A percentile compares a stretch with the other conserved stretches of the same genome.
phyloP scores from a whole-genome alignment of 176 grass and related monocot species.

The Triticum aestivum region IWGSC_CS_RefSeq_v2.1 NC_057796.1:479218685-479219184 shows the following conservation, averaged over 20 bases:
- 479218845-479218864: conserved; percentile 61
- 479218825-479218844: conserved; percentile 40
- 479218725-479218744: conserved; percentile 67
- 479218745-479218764: conserved; percentile 49
- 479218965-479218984: conserved; percentile 42
- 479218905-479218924: conserved; percentile 28
- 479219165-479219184: too few species aligned
- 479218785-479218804: conserved; percentile 53
- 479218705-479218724: conserved; percentile 19
- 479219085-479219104: conserved; percentile 54
- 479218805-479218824: conserved; percentile 51
- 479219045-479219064: conserved; percentile 53
- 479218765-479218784: conserved; percentile 39
- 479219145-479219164: too few species aligned
- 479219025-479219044: conserved; percentile 69
- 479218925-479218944: conserved; percentile 49
- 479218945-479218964: conserved; percentile 65
- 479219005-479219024: conserved; percentile 63
- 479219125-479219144: too few species aligned
- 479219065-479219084: conserved; percentile 69
- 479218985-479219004: neutral
- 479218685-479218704: conserved; percentile 11
- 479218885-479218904: conserved; percentile 22
- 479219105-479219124: conserved; percentile 63
- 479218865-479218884: conserved; percentile 48